A percentile compares a stretch with the other conserved stretches of the same genome.
phyloP scores from a whole-genome alignment of 768 basidiomycete species.

The Hericium alpestre region DNA sequence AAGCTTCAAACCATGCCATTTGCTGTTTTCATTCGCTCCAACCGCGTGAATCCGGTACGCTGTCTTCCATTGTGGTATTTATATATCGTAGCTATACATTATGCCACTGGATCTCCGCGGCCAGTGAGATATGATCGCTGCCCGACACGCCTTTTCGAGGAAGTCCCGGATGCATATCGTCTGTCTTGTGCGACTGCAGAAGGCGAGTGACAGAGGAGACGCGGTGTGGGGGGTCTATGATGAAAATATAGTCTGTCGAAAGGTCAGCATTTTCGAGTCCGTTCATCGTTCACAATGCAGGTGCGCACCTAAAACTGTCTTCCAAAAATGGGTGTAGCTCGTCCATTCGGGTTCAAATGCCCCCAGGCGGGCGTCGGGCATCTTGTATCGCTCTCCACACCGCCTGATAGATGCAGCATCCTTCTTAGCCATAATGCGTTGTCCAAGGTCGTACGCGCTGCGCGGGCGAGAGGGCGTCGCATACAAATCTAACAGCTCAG shows the following conservation, averaged over 20 bases:
- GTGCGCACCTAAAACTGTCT: conserved; percentile 59
- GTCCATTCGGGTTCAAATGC: conserved; percentile 75
- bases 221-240: conserved; percentile 36
- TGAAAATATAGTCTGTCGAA: conserved; percentile 78
- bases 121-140: conserved; percentile 80
- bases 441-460: conserved; percentile 63
- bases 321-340: conserved; percentile 83
- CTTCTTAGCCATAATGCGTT: conserved; percentile 11
- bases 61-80: background rate
- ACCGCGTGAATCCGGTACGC: no score
- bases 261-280: background rate
- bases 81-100: background rate
- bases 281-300: background rate
- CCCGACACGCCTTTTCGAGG: conserved; percentile 74
- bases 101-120: conserved; percentile 42
- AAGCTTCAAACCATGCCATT: background rate
- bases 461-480: conserved; percentile 26
- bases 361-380: conserved; percentile 37
- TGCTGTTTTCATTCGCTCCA: no score
- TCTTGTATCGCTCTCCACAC: conserved; percentile 40
- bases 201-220: conserved; percentile 37
- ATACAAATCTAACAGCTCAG: conserved; percentile 47
- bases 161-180: conserved; percentile 59
- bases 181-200: conserved; percentile 47
- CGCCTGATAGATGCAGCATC: conserved; percentile 19